Evolutionary conservation across 768 basidiomycete species (phyloP), one percentile per base, ranked within the genome.

Genomic region (Lyophyllum shimeji): DNA sequence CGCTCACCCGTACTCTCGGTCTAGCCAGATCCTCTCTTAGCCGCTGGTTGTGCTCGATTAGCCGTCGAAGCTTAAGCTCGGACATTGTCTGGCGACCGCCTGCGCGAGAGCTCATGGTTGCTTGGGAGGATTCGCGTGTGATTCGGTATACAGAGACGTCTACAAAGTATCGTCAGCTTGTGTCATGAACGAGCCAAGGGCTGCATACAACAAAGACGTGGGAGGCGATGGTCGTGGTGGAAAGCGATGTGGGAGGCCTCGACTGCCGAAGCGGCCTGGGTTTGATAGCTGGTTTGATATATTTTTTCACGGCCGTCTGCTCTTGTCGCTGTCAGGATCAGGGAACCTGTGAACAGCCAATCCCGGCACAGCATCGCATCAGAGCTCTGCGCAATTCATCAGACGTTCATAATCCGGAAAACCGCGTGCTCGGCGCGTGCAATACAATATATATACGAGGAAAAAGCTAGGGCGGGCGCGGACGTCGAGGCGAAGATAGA

Each of bases 11-110:
- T 65, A 95, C 85, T 69, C 95, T 77, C 27, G 93, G 95, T 62
- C 95, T 77, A 27, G 91, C 87, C 53, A 98, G 77, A 72, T 98
- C 95, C 68, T 97, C 95, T 63, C 89, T 76, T 64, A 97, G 75
- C 57, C 95, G 83, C 71, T 91, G 88, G 69, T 97, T 98, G 77
- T 98, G 95, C 72, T 98, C 95, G 33, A 92, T 88, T 66, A 98
- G 78, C 43, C 95, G 84, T 23, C 95, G 84, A 56, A 97, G 89
- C 82, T 97, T 97, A 71, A 98, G 90, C 80, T 98, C 95, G 46
- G 92, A 92, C 94, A 98, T 96, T 61, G 92, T 92, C 77, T 95
- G 94, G 57, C 84, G 76, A 50, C 82, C 82, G 67, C 86, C 79
- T 61, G 77, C 68, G 62, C 86, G 80, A 66, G 78, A 76, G 62